Percentiles rank a stretch among this genome's conserved stretches.
phyloP scores from a whole-genome alignment of 169 alveolate genomes.

The Perkinsus marinus region DNA sequence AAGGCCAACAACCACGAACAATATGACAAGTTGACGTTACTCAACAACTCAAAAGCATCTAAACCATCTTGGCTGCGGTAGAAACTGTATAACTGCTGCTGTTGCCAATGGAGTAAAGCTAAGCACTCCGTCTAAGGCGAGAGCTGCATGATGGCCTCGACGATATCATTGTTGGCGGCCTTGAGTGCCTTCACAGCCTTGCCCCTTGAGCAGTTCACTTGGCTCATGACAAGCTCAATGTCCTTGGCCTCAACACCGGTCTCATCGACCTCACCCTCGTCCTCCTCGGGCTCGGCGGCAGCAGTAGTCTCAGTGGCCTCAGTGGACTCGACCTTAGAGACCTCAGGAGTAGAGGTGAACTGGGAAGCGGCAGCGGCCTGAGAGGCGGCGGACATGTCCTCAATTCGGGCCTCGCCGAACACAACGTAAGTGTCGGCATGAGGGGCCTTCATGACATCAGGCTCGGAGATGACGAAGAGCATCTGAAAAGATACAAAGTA shows the following conservation, averaged over 20 bases:
- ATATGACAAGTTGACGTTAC: not conserved
- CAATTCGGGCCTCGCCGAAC: slow-evolving; percentile 89
- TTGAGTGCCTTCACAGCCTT: slow-evolving; percentile 65
- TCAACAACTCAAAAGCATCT: not conserved
- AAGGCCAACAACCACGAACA: not conserved
- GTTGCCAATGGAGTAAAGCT: not conserved
- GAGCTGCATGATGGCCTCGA: slow-evolving; percentile 59
- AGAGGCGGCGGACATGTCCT: slow-evolving; percentile 48
- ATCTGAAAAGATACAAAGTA: slow-evolving; percentile 17
- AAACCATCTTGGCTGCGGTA: not conserved
- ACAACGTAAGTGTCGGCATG: slow-evolving; percentile 81
- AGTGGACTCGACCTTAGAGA: not conserved
- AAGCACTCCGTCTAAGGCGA: slow-evolving; percentile 2
- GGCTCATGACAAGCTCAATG: slow-evolving; percentile 64
- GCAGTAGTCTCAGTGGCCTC: not conserved
- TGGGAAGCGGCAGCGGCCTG: not conserved
- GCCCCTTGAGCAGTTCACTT: slow-evolving; percentile 57
- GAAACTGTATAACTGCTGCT: not conserved
- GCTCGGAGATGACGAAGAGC: slow-evolving; percentile 73
- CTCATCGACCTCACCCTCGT: slow-evolving; percentile 49
- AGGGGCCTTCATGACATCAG: slow-evolving; percentile 84
- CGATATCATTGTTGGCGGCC: slow-evolving; percentile 62
- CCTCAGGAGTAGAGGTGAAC: not conserved
- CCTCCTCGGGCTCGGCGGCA: slow-evolving; percentile 24
- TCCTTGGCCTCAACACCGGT: slow-evolving; percentile 61